Evolutionary conservation across 2,329 filamentous ascomycete genomes (phyloP), one percentile per base, ranked within the genome.

Genomic region (Penicillium sp.): DNA sequence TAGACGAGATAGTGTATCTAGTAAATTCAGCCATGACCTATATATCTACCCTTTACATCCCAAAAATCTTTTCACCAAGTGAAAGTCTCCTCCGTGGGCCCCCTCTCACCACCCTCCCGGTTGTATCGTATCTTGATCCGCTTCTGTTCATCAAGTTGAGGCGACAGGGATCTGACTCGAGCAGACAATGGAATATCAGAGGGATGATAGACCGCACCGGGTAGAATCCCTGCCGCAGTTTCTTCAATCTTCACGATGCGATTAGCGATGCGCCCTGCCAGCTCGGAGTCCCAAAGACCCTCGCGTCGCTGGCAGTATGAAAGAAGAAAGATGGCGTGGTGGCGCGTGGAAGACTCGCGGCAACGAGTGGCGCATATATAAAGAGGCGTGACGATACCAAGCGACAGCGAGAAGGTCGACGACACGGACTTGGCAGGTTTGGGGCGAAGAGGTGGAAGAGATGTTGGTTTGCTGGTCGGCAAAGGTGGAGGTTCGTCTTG

Each of bases 321-420:
- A 57, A 90, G 74, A 39, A 90, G 72, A 69, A 84, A 80, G 43
- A 90, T 86, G 7, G 88, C 87, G 62, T 84, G 83, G 17, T 85
- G 79, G 20, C 88, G 82, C 37, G 84, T 79, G 1, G 76, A 65
- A 0, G 82, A 81, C 60, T 88, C 83, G 11, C 86, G 82, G 67
- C 87, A 90, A 68, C 88, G 88, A 6, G 85, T 88, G 6, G 85
- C 87, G n/a, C 87, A 84, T 5, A 88, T 81, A 63, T 86, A 89
- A 0, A 90, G 79, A 0, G 86, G 85, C 3, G 86, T 84, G 4
- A 90, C 81, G 56, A 90, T 84, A 17, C 87, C 87, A 11, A 88
- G 73, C 53, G 88, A 86, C 25, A 87, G 82, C 45, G 85, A 86
- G 71, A 90, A 90, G 64, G 53, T 58, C 6, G 57, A 61, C 1